Evolutionary conservation across 495 filamentous ascomycete species (phyloP).

Genomic region (Clohesyomyces aquaticus): DNA sequence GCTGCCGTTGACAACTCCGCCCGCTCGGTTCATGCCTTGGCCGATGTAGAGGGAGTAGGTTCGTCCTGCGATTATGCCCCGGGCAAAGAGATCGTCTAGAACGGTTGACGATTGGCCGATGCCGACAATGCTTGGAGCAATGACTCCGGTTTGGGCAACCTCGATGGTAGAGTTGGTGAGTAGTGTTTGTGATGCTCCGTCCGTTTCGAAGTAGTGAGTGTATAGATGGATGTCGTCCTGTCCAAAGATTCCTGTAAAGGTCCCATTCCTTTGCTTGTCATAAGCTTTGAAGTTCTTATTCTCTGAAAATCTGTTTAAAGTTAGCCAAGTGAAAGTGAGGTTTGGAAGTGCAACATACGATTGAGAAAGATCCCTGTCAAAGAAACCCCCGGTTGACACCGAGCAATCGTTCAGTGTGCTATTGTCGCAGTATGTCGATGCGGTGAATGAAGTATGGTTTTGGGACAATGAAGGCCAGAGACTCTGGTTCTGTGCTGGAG

Average conservation of each 20-base stretch:
- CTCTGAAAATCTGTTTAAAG: conserved; percentile 20
- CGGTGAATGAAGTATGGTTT: conserved; percentile 43
- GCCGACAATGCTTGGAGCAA: conserved; percentile 39
- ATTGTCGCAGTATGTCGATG: conserved; percentile 35
- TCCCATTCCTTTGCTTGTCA: conserved; percentile 28
- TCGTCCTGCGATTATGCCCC: conserved; percentile 40
- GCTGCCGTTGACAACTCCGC: conserved; percentile 40
- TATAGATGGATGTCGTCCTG: conserved; percentile 42
- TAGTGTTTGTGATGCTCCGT: conserved; percentile 38
- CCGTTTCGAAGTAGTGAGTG: conserved; percentile 46
- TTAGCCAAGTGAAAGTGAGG: not conserved
- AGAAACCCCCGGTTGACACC: conserved; percentile 38
- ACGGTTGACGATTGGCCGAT: conserved; percentile 42
- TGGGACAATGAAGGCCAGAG: conserved; percentile 43
- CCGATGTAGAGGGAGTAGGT: conserved; percentile 46
- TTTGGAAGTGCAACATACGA: conserved; percentile 24
- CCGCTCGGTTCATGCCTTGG: conserved; percentile 36
- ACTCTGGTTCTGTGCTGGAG: conserved; percentile 46
- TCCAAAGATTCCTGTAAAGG: conserved; percentile 28
- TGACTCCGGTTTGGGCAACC: conserved; percentile 31
- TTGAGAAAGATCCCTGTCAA: conserved; percentile 26
- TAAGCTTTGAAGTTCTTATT: conserved; percentile 26
- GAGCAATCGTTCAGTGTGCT: conserved; percentile 38
- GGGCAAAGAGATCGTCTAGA: conserved; percentile 32
- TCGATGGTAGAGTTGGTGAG: conserved; percentile 38